Evolutionary conservation across 805 yeast genomes (phyloP).

Genomic region (Saccharomycopsis capsularis): DNA sequence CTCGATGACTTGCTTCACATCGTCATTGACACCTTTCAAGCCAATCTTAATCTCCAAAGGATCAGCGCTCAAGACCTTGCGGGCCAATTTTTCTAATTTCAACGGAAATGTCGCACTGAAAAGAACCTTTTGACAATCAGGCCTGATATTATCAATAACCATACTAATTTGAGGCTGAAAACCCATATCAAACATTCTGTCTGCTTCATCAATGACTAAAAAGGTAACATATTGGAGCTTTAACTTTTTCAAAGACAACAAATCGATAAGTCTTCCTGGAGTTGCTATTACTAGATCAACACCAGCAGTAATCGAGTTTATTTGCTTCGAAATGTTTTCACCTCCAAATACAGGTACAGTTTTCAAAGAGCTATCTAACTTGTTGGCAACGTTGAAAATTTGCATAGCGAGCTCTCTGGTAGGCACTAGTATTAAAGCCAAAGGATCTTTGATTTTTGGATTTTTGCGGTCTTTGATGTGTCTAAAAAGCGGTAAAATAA

Average conservation of each 20-base stretch:
- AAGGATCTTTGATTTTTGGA: constrained; percentile 56
- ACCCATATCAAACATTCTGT: constrained; percentile 93
- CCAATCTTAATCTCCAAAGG: constrained; percentile 81
- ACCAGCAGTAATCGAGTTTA: constrained; percentile 2
- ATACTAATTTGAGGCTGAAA: constrained; percentile 93
- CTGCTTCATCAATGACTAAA: constrained; percentile 93
- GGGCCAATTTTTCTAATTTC: constrained; percentile 70
- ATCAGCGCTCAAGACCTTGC: constrained; percentile 43
- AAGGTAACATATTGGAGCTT: constrained; percentile 51
- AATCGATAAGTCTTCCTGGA: constrained; percentile 90
- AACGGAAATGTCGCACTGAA: constrained; percentile 93
- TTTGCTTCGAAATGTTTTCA: constrained; percentile 21
- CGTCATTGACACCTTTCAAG: constrained; percentile 73
- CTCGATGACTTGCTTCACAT: constrained; percentile 65
- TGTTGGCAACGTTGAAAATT: constrained; percentile 57
- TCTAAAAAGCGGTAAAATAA: constrained; percentile 73
- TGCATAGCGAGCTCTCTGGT: constrained; percentile 90
- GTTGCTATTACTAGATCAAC: constrained; percentile 78
- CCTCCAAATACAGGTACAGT: constrained; percentile 66
- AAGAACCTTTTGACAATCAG: constrained; percentile 81
- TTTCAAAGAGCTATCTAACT: constrained; percentile 46
- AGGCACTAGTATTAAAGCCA: constrained; percentile 78
- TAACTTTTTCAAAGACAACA: constrained; percentile 53
- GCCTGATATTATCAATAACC: constrained; percentile 67
- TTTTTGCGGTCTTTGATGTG: constrained; percentile 63